Conservation (phyloP, 2,329 filamentous ascomycete genomes). For the Plenodomus lindquistii region DNA sequence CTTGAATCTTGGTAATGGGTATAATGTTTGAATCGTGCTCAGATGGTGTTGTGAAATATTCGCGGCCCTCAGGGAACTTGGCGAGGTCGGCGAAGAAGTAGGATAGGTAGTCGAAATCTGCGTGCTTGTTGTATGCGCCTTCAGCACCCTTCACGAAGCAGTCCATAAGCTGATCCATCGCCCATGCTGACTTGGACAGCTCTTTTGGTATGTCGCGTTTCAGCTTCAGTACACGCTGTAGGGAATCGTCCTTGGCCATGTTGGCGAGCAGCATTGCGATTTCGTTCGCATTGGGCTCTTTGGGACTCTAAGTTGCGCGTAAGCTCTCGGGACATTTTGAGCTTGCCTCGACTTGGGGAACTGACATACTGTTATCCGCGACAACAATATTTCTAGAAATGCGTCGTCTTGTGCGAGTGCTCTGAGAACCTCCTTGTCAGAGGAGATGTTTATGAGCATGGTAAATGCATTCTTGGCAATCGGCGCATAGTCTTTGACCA, state of each 20-base stretch:
- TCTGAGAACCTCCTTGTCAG: slow-evolving; percentile 75
- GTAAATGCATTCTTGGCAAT: slow-evolving; percentile 93
- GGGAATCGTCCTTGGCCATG: slow-evolving; percentile 75
- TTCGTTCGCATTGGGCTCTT: slow-evolving; percentile 81
- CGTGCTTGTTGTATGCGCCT: slow-evolving; percentile 79
- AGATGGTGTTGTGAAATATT: slow-evolving; percentile 74
- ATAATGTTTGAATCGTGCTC: slow-evolving; percentile 75
- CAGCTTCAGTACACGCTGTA: slow-evolving; percentile 70
- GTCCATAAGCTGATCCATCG: slow-evolving; percentile 90
- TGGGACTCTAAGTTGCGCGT: slow-evolving; percentile 58
- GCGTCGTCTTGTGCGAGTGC: slow-evolving; percentile 75
- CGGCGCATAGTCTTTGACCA: slow-evolving; percentile 82
- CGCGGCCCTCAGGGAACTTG: slow-evolving; percentile 72
- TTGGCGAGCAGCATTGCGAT: slow-evolving; percentile 93
- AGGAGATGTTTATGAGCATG: slow-evolving; percentile 84
- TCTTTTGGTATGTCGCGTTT: slow-evolving; percentile 70
- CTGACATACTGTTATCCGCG: slow-evolving; percentile 73
- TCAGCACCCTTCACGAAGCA: slow-evolving; percentile 92
- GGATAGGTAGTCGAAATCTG: slow-evolving; percentile 88
- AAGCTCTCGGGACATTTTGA: slow-evolving; percentile 8
- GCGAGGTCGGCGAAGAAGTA: slow-evolving; percentile 94
- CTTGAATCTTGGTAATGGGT: slow-evolving; percentile 88
- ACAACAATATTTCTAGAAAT: slow-evolving; percentile 75
- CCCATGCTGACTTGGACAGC: slow-evolving; percentile 72
- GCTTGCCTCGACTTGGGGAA: slow-evolving; percentile 26